Conservation (phyloP, 352 stramenopile genomes). For the Phytophthora rubi region DNA sequence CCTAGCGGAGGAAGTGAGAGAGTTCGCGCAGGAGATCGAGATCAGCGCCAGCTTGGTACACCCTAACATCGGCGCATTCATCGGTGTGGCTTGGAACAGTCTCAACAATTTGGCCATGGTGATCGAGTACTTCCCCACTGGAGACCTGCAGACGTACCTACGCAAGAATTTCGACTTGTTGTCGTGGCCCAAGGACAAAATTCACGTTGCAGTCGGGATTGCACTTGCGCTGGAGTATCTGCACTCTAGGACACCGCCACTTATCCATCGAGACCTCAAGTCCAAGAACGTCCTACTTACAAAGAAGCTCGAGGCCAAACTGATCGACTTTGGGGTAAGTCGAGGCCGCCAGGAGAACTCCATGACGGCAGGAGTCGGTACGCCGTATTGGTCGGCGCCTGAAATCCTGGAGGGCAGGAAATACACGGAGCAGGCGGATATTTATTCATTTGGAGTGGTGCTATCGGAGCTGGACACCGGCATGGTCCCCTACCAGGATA, state of each 20-base stretch:
- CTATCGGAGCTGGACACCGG: neutral
- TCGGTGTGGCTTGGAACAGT: conserved; percentile 51
- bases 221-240: neutral
- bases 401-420: neutral
- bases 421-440: neutral
- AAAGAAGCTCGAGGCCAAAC: neutral
- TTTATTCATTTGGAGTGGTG: conserved; percentile 1
- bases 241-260: neutral
- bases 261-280: conserved; percentile 4
- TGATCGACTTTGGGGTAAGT: conserved; percentile 1
- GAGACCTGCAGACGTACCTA: conserved; percentile 19
- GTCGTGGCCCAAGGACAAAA: neutral
- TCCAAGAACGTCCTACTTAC: conserved; percentile 1
- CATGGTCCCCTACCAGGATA: neutral
- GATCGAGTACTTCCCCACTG: conserved; percentile 42
- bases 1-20: conserved; percentile 33
- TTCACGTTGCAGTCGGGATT: neutral
- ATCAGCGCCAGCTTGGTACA: conserved; percentile 37
- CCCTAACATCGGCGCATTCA: conserved; percentile 35
- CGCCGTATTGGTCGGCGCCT: neutral
- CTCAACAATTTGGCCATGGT: conserved; percentile 49
- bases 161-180: conserved; percentile 21
- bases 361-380: conserved; percentile 1
- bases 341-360: neutral
- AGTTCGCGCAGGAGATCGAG: conserved; percentile 44